Base-by-base conservation (phyloP, 208 protist genomes). In the Kentomonas sorsogonicus region DNA sequence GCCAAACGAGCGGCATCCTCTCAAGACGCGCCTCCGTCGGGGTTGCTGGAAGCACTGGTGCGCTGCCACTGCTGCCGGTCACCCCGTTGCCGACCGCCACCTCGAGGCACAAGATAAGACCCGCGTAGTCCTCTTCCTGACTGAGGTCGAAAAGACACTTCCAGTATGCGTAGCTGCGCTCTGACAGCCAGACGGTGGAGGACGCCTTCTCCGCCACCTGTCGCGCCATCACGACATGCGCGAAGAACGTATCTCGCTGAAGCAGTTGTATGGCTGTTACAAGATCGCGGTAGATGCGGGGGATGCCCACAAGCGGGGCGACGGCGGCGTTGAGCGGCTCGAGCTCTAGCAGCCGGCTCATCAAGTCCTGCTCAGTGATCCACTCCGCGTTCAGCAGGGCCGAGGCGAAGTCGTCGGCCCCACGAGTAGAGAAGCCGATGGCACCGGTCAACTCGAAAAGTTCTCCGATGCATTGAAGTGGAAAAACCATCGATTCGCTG, bases 291-390 rank as follows among this genome's bases (percentile, higher is more conserved):
- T 82, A 81, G 2, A 91, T 39, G 9, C 75, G 72, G 11, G 77
- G 84, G 20, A 91, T 51, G 0, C 60, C 83, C 34, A 86, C 84
- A 31, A 94, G 60, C 27, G 84, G 63, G 0, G 82, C 81, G n/a
- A 94, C 52, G 3, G 83, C 65, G 10, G 66, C 60, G 53, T 94
- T 94, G 2, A 60, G 68, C 6, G 87, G 79, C 60, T 94, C 87
- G 3, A 67, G 60, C 31, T 67, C 52, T 15, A 89, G 43, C 26
- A 94, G 65, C 63, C 77, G 86, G n/a, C 61, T 54, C n/a, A 91
- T 60, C 16, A 94, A 52, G 26, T 54, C 65, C 30, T 82, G 74
- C 56, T 91, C 83, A 30, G 78, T 65, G 10, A 60, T 53, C 74
- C 83, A 90, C 48, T 63, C 74, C 0, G 77, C 74, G 18, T 66